Base-by-base conservation (phyloP, 176 grass and related monocot species). In the Hyparrhenia diplandra region DNA sequence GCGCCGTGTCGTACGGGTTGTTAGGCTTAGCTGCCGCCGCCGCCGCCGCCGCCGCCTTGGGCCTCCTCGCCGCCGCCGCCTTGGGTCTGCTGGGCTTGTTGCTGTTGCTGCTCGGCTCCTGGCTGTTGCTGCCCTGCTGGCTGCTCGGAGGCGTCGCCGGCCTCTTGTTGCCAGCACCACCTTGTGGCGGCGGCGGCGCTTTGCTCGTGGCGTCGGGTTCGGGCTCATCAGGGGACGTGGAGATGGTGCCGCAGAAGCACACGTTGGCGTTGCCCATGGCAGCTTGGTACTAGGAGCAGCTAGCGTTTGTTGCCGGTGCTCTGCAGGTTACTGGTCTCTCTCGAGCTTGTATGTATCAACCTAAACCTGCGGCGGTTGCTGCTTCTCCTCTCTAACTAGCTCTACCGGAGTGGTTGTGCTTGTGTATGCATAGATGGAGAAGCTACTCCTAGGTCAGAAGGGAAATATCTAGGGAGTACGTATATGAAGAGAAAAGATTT, bases 191-290 rank as follows among this genome's bases (percentile, higher is more conserved):
- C 3, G 13, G 43, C 13, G 41, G 18, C 11, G 35, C 63, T 7
- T 21, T 49, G 23, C 10, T 5, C 8, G 23, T 9, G 20, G 60
- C 12, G 52, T 8, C 52, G 37, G n/a, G 37, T 0, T 63, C 59
- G 0, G 69, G 40, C 31, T 76, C 54, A 6, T 83, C 81, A 0
- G 80, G 49, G 64, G 64, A 46, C 2, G 82, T 77, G 69, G 80
- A 64, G 68, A 30, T 47, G 67, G 29, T 37, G 86, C 84, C 83
- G 74, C 90, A 85, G 71, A 66, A 9, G 61, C 84, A 87, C 6
- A 67, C 9, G 86, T 89, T 92, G 23, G 73, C 9, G 85, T 92
- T 92, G 13, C 86, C 90, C 90, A 92, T 92, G 51, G 78, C 13
- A 39, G 2, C 62, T 3, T 8, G 18, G 7, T 57, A 23, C 46